These are phyloP conservation scores for Ilyonectria sp. DNA, from an alignment of 2,329 filamentous ascomycete species.

Conservation along the genomic window DNA sequence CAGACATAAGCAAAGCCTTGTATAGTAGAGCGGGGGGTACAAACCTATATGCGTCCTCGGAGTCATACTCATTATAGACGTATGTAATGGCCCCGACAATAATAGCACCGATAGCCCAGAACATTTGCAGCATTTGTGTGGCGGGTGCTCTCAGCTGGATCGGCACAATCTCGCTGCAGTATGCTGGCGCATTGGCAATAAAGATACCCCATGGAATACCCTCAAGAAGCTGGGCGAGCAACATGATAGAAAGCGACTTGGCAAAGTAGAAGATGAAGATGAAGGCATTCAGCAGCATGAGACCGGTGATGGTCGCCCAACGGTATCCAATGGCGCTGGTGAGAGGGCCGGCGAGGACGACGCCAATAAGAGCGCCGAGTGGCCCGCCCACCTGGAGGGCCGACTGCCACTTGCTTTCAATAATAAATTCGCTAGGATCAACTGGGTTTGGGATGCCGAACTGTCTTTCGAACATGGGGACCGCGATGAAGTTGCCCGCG, in stretches of 20 bases:
- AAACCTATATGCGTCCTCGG: neutral
- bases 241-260: conserved; percentile 58
- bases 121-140: conserved; percentile 75
- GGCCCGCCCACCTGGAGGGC: conserved; percentile 54
- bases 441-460: conserved; percentile 50
- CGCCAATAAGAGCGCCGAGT: conserved; percentile 55
- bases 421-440: conserved; percentile 46
- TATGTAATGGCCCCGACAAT: conserved; percentile 71
- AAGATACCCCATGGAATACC: conserved; percentile 75
- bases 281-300: conserved; percentile 57
- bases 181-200: conserved; percentile 74
- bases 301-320: conserved; percentile 53
- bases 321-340: conserved; percentile 56
- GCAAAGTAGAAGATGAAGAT: conserved; percentile 70
- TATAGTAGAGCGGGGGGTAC: too few species aligned
- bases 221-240: conserved; percentile 69
- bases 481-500: conserved; percentile 63
- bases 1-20: neutral
- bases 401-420: conserved; percentile 60
- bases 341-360: conserved; percentile 56
- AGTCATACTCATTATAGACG: conserved; percentile 59
- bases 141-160: conserved; percentile 68
- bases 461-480: conserved; percentile 53
- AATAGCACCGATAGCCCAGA: conserved; percentile 74
- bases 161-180: conserved; percentile 73